Percentiles rank a stretch among this genome's conserved stretches.
Conservation (phyloP, 306 rosid species). For the Albizia julibrissin region DNA sequence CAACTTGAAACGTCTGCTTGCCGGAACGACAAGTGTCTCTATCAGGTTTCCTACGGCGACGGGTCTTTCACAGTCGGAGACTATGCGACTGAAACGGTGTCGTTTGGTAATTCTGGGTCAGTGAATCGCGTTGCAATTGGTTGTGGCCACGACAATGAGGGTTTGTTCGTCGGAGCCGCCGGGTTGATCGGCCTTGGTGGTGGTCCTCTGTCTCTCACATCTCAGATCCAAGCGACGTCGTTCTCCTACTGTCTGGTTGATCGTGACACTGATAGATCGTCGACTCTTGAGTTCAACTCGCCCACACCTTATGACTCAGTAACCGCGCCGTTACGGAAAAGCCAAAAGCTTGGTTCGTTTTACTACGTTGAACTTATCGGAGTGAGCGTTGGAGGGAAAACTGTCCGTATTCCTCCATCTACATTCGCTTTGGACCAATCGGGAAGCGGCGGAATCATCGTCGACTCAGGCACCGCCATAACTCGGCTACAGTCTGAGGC, state of each 20-base stretch:
- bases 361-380: conserved; percentile 59
- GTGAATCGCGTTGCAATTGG: conserved; percentile 47
- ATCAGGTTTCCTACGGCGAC: conserved; percentile 65
- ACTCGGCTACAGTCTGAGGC: conserved; percentile 56
- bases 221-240: conserved; percentile 59
- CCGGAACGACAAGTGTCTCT: conserved; percentile 40
- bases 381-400: conserved; percentile 55
- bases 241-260: conserved; percentile 72
- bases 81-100: conserved; percentile 53
- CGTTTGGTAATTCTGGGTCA: conserved; percentile 53
- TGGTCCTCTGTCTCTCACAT: conserved; percentile 46
- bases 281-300: conserved; percentile 75
- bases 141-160: conserved; percentile 71
- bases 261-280: conserved; percentile 53
- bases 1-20: conserved; percentile 42
- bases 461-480: conserved; percentile 72
- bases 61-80: conserved; percentile 59
- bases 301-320: conserved; percentile 53
- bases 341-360: conserved; percentile 35
- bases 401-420: conserved; percentile 38
- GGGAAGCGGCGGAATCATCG: conserved; percentile 63
- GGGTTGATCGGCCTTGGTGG: conserved; percentile 73
- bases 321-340: conserved; percentile 39
- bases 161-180: conserved; percentile 55
- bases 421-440: conserved; percentile 39